Conservation (phyloP, 495 filamentous ascomycete genomes). For the Apiosordaria backusii region DNA sequence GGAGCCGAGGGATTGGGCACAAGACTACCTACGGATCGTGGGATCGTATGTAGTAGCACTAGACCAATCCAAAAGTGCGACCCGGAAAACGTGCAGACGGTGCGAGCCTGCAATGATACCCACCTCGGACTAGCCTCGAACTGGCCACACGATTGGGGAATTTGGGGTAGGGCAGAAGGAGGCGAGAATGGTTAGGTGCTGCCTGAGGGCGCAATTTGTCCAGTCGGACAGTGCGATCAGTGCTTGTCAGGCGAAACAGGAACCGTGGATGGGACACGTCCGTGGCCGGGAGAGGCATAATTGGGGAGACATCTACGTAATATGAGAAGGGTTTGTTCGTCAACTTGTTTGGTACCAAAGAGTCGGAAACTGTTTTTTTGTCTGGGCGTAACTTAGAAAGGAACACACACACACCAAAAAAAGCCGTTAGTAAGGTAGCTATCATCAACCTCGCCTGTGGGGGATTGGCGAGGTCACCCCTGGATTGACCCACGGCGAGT, state of each 20-base stretch:
- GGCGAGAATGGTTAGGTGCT: neutral
- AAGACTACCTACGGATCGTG: neutral
- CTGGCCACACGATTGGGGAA: neutral
- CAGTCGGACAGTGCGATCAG: neutral
- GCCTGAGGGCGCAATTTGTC: neutral
- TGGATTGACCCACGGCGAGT: neutral
- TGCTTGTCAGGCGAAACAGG: neutral
- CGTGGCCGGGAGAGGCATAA: slow-evolving; percentile 1
- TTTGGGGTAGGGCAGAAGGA: neutral
- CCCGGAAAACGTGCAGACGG: slow-evolving; percentile 19
- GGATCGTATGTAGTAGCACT: neutral
- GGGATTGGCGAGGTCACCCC: neutral
- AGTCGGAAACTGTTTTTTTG: slow-evolving; percentile 4
- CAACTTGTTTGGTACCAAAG: slow-evolving; percentile 12
- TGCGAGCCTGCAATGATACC: slow-evolving; percentile 15
- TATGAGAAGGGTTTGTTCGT: neutral
- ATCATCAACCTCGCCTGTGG: neutral
- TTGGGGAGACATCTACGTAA: neutral
- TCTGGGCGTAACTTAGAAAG: neutral
- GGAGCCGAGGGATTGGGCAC: too few species aligned
- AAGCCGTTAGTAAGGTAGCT: slow-evolving; percentile 12
- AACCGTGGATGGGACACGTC: neutral
- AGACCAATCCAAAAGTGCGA: slow-evolving; percentile 8
- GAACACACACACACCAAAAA: neutral
- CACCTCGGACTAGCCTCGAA: neutral